Conservation (phyloP, 208 protist genomes). For the Trypanosoma cruzi region DNA sequence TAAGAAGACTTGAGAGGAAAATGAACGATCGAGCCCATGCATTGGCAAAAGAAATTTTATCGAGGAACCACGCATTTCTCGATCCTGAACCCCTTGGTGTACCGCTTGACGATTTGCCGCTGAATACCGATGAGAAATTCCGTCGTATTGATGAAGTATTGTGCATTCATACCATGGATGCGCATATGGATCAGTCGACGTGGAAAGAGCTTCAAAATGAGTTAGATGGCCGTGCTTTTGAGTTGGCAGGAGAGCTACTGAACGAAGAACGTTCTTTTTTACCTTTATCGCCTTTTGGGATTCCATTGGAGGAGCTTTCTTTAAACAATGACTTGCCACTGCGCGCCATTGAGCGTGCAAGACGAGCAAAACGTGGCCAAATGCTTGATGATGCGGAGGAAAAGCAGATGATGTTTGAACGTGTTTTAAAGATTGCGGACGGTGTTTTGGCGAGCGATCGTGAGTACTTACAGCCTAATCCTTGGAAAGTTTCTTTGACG, state of each 20-base stretch:
- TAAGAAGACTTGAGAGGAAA: slow-evolving; percentile 54
- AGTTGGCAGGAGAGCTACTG: slow-evolving; percentile 53
- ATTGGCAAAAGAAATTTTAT: slow-evolving; percentile 57
- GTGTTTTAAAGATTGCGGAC: slow-evolving; percentile 60
- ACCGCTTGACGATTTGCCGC: slow-evolving; percentile 46
- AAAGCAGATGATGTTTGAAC: slow-evolving; percentile 38
- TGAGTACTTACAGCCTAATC: slow-evolving; percentile 63
- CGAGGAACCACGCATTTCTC: slow-evolving; percentile 57
- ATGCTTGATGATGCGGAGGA: slow-evolving; percentile 3
- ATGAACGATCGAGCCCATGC: slow-evolving; percentile 61
- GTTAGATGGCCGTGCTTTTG: slow-evolving; percentile 53
- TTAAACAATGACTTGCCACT: slow-evolving; percentile 66
- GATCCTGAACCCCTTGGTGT: slow-evolving; percentile 60
- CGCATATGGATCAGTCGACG: slow-evolving; percentile 36
- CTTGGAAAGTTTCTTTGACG: slow-evolving; percentile 61
- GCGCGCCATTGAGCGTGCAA: slow-evolving; percentile 37
- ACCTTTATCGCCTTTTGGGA: slow-evolving; percentile 40
- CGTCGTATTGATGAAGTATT: slow-evolving; percentile 51
- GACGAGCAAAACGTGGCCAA: slow-evolving; percentile 2
- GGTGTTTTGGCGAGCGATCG: slow-evolving; percentile 60
- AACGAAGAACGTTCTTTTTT: slow-evolving; percentile 67
- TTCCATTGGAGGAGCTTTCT: slow-evolving; percentile 65
- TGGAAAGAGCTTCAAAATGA: slow-evolving; percentile 57
- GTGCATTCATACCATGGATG: slow-evolving; percentile 55
- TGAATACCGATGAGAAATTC: slow-evolving; percentile 64